Conservation (phyloP, 1,284 basidiomycete species). For the Rhodotorula sp. region DNA sequence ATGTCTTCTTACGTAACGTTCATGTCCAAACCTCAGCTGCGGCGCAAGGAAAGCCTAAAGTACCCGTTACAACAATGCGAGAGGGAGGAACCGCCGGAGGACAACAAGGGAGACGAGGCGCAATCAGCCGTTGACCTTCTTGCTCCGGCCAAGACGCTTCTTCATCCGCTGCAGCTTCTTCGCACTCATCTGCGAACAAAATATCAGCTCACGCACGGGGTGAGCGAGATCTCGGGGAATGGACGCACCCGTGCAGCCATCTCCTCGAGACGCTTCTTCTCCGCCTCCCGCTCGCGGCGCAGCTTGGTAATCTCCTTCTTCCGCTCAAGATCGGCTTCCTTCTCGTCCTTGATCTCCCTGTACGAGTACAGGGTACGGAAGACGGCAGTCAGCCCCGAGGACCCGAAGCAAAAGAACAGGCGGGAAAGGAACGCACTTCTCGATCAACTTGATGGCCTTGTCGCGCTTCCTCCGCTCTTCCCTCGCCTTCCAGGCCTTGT, state of each 20-base stretch:
- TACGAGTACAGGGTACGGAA: not conserved
- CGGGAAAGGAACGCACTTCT: constrained; percentile 25
- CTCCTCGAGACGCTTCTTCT: constrained; percentile 44
- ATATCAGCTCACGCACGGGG: not conserved
- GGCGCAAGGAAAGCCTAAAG: not conserved
- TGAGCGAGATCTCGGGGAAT: not conserved
- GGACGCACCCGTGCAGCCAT: constrained; percentile 41
- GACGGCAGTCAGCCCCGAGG: not conserved
- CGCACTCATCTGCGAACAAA: constrained; percentile 40
- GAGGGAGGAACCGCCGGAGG: no score
- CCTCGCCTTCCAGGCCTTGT: constrained; percentile 37
- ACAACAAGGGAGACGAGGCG: not conserved
- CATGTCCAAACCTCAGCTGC: no score
- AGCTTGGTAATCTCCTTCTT: constrained; percentile 39
- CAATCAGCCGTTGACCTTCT: constrained; percentile 36
- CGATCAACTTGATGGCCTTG: constrained; percentile 43
- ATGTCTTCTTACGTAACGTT: not conserved
- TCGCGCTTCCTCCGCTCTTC: constrained; percentile 38
- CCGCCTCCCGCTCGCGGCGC: constrained; percentile 38
- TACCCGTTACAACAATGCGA: not conserved
- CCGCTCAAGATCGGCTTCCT: constrained; percentile 38
- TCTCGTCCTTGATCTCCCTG: constrained; percentile 46
- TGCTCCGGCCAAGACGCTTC: constrained; percentile 46
- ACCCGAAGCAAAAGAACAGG: no score
- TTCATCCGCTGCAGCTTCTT: constrained; percentile 47